phyloP scores from a whole-genome alignment of 352 stramenopile genomes.

The Peronospora belbahrii region DNA sequence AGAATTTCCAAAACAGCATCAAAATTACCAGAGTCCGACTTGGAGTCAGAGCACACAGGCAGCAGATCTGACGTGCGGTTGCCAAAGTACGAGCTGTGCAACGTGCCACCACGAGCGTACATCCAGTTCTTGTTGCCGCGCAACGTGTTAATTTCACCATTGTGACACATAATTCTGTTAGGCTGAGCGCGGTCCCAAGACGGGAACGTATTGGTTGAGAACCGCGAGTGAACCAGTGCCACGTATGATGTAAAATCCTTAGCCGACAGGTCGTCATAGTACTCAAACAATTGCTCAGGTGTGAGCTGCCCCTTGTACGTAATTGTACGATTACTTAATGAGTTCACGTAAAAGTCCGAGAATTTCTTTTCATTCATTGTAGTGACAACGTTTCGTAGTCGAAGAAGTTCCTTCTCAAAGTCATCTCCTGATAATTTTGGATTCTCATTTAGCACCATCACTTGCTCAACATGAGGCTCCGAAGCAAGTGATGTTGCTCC shows the following conservation, averaged over 20 bases:
- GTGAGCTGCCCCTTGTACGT: conserved; percentile 98
- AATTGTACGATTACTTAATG: conserved; percentile 90
- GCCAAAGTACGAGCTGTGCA: conserved; percentile 89
- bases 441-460: conserved; percentile 88
- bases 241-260: conserved; percentile 90
- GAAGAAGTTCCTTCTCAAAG: conserved; percentile 90
- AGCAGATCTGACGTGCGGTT: conserved; percentile 89
- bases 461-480: conserved; percentile 91
- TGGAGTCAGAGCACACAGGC: conserved; percentile 90
- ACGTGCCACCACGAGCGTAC: conserved; percentile 86
- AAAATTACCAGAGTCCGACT: conserved; percentile 96
- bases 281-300: conserved; percentile 85
- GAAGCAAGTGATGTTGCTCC: conserved; percentile 89
- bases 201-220: conserved; percentile 98
- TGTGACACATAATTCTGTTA: conserved; percentile 97
- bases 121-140: conserved; percentile 98
- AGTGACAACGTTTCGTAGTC: conserved; percentile 46
- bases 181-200: conserved; percentile 94
- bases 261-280: conserved; percentile 51
- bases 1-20: conserved; percentile 93
- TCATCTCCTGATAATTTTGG: conserved; percentile 45
- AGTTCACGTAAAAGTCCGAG: conserved; percentile 93
- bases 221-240: conserved; percentile 93
- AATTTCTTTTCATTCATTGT: conserved; percentile 63
- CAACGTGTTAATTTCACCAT: conserved; percentile 98